Conservation (phyloP, 495 filamentous ascomycete species). For the Thermothielavioides terrestris region DNA sequence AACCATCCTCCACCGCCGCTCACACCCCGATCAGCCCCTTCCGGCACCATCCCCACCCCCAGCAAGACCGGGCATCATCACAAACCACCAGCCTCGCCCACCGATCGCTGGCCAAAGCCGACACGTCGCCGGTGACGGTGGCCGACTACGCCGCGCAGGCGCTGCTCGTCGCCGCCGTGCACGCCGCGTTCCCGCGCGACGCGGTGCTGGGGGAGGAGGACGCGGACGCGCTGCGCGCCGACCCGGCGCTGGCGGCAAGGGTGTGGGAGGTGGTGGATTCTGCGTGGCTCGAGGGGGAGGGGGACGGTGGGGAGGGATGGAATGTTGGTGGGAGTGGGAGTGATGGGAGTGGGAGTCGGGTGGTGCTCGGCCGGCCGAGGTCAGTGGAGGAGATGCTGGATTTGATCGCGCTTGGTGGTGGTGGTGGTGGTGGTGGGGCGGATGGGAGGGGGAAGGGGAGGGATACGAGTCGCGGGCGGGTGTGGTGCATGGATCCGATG, state of each 20-base stretch:
- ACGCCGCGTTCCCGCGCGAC: slow-evolving; percentile 42
- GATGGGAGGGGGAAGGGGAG: slow-evolving; percentile 26
- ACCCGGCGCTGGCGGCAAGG: slow-evolving; percentile 35
- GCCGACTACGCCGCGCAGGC: slow-evolving; percentile 51
- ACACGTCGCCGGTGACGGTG: slow-evolving; percentile 47
- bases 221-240: slow-evolving; percentile 35
- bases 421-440: too few species aligned
- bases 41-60: neutral
- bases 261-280: slow-evolving; percentile 43
- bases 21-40: neutral
- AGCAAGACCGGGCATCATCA: neutral
- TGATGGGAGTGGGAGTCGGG: too few species aligned
- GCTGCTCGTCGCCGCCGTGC: slow-evolving; percentile 46
- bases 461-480: slow-evolving; percentile 28
- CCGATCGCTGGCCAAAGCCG: slow-evolving; percentile 38
- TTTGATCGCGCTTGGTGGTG: slow-evolving; percentile 46
- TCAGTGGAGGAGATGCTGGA: slow-evolving; percentile 44
- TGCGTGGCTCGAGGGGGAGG: slow-evolving; percentile 30
- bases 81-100: neutral
- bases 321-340: too few species aligned
- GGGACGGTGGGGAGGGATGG: too few species aligned
- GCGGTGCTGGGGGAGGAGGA: slow-evolving; percentile 48
- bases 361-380: slow-evolving; percentile 29
- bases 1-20: neutral
- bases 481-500: slow-evolving; percentile 55